Conservation (phyloP, 352 stramenopile genomes). For the Pythium angustatum region DNA sequence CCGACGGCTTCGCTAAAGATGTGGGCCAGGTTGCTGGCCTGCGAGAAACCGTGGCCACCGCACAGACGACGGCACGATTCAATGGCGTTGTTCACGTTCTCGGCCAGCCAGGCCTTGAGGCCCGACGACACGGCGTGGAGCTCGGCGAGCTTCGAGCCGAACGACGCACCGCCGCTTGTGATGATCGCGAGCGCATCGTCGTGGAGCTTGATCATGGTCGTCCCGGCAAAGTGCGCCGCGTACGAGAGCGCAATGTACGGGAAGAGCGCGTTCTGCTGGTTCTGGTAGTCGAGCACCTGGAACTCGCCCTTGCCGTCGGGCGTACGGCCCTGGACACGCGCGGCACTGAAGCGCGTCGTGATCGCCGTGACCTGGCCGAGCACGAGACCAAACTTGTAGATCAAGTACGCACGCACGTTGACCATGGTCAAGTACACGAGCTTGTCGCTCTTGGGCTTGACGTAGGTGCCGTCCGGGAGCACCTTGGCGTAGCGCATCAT, state of each 20-base stretch:
- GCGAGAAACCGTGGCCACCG: constrained; percentile 28
- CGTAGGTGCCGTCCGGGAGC: constrained; percentile 53
- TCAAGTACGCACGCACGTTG: constrained; percentile 37
- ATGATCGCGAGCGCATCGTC: constrained; percentile 38
- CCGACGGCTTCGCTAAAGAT: constrained; percentile 47
- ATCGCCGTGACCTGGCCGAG: constrained; percentile 42
- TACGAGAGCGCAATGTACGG: constrained; percentile 50
- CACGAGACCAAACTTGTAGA: constrained; percentile 24
- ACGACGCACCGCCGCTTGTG: constrained; percentile 35
- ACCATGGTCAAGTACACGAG: constrained; percentile 68
- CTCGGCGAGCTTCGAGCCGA: constrained; percentile 44
- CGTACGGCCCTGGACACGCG: constrained; percentile 45
- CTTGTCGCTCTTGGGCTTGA: constrained; percentile 66
- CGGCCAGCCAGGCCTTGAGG: constrained; percentile 52
- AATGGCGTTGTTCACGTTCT: constrained; percentile 45
- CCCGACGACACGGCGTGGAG: constrained; percentile 58
- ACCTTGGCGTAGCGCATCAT: constrained; percentile 56
- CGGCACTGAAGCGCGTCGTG: constrained; percentile 55
- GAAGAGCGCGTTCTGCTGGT: constrained; percentile 53
- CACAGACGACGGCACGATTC: constrained; percentile 51
- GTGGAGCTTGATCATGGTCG: constrained; percentile 34
- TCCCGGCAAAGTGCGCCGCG: constrained; percentile 40
- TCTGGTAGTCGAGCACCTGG: constrained; percentile 63
- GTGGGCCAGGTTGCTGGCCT: constrained; percentile 33
- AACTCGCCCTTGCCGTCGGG: constrained; percentile 46